Percentiles rank a stretch among this genome's conserved stretches.
phyloP scores from a whole-genome alignment of 2,329 filamentous ascomycete genomes.

The Ramichloridium luteum region DNA sequence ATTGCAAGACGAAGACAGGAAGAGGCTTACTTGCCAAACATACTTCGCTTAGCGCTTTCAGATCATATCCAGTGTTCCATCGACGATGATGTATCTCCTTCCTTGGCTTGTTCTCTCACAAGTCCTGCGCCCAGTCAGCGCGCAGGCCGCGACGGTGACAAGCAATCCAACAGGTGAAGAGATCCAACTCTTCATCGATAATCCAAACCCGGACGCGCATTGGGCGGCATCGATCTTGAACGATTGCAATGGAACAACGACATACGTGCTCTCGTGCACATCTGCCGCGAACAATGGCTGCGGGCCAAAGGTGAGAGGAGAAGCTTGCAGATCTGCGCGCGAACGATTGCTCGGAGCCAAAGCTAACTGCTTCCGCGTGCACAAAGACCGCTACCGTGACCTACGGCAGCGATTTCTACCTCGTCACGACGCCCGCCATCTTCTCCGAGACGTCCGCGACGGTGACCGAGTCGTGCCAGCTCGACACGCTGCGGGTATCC shows the following conservation, averaged over 20 bases:
- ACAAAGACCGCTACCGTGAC: constrained; percentile 15
- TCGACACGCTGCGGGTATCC: constrained; percentile 8
- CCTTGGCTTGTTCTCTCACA: too few relatives aligned
- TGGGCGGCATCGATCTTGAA: constrained; percentile 17
- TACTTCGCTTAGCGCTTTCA: too few relatives aligned
- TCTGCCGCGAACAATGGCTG: constrained; percentile 11
- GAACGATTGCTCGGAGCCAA: too few relatives aligned
- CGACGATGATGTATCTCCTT: too few relatives aligned
- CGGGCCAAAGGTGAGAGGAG: constrained; percentile 9
- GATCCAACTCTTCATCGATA: constrained; percentile 16
- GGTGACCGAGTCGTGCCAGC: constrained; percentile 14
- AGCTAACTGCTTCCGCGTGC: neutral
- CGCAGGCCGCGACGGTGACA: too few relatives aligned
- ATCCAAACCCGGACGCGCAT: constrained; percentile 13
- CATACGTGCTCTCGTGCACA: constrained; percentile 15
- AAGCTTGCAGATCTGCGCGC: constrained; percentile 1
- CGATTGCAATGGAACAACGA: constrained; percentile 15
- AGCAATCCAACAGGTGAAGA: too few relatives aligned
- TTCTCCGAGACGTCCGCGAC: constrained; percentile 15
- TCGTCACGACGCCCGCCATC: constrained; percentile 15
- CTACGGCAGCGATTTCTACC: constrained; percentile 13
- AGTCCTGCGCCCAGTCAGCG: too few relatives aligned
- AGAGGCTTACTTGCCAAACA: too few relatives aligned
- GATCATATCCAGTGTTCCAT: too few relatives aligned
- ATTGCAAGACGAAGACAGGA: too few relatives aligned